These are phyloP conservation scores for Tylopilus balloui DNA, from an alignment of 768 basidiomycete species.

Conservation along the genomic window DNA sequence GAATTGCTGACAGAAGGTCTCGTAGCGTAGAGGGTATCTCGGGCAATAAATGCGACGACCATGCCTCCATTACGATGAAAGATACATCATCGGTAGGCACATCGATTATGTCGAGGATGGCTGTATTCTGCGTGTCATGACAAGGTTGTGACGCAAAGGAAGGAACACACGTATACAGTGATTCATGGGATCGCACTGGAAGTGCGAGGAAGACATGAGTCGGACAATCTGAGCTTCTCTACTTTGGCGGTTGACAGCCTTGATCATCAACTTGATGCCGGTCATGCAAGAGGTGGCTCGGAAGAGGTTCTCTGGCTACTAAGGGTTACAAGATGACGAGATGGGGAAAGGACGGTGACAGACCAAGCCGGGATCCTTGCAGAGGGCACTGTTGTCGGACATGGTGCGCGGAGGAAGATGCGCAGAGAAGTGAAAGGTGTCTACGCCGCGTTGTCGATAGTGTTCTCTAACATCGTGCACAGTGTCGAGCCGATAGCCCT, in stretches of 20 bases:
- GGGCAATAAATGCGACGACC: conserved; percentile 60
- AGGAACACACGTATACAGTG: conserved; percentile 66
- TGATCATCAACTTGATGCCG: conserved; percentile 54
- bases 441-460: conserved; percentile 39
- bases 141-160: not conserved
- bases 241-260: conserved; percentile 61
- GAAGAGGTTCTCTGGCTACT: conserved; percentile 68
- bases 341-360: conserved; percentile 17
- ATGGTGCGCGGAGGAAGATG: conserved; percentile 32
- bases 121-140: conserved; percentile 34
- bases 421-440: conserved; percentile 25
- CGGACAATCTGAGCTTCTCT: conserved; percentile 60
- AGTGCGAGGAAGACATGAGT: conserved; percentile 47
- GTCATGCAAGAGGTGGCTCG: conserved; percentile 54
- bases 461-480: conserved; percentile 59
- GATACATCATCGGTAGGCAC: conserved; percentile 47
- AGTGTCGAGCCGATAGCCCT: conserved; percentile 65
- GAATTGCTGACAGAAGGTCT: conserved; percentile 52
- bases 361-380: conserved; percentile 69
- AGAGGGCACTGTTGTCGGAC: conserved; percentile 56
- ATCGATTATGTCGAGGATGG: conserved; percentile 61
- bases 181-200: conserved; percentile 61
- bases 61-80: conserved; percentile 79
- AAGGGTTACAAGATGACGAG: conserved; percentile 7
- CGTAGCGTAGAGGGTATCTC: conserved; percentile 47